Base-by-base conservation (phyloP, 208 protist genomes). In the Leishmania martiniquensis region DNA sequence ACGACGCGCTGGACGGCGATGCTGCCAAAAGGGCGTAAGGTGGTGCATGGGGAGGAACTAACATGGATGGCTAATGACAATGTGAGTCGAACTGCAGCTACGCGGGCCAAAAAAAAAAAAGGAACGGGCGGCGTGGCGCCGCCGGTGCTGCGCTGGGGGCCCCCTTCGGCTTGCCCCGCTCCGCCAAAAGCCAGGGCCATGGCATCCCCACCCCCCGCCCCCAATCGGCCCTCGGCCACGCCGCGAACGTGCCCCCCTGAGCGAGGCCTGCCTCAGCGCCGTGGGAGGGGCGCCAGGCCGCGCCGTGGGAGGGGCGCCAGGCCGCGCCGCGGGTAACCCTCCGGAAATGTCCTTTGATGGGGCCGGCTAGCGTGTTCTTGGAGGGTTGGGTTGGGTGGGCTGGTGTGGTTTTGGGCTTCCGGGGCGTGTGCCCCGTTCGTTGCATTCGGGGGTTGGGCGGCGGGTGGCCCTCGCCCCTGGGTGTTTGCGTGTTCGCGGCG, bases 1-100 rank as follows among this genome's bases (percentile, higher is more conserved):
- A 67, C 80, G n/a, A 54, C 59, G 72, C 74, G 6, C 79, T 44
- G 32, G 59, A 60, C 49, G 29, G 37, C 68, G 77, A 22, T 42
- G n/a, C 13, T 25, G 63, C n/a, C 55, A 39, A 55, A 29, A 17
- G 49, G 65, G 47, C 45, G 29, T 51, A 45, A n/a, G n/a, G 49
- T 62, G 42, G 51, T 0, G 13, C 13, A n/a, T 4, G 45, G 25
- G 51, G 1, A 17, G 51, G 22, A 25, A 25, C 22, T 57, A 25
- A 1, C 52, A 25, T 57, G 52, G 22, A 7, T n/a, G 22, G 22
- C 22, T 57, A 22, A 57, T 15, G 22, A 57, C 7, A 12, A 15
- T 57, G 22, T 57, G 52, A 15, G 10, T 57, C 22, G 22, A 29
- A 29, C 52, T 57, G 22, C 52, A 10, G 52, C 52, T 57, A 57